These are phyloP conservation scores for Stylonectria norvegica DNA, from an alignment of 2,329 filamentous ascomycete species.

Conservation along the genomic window DNA sequence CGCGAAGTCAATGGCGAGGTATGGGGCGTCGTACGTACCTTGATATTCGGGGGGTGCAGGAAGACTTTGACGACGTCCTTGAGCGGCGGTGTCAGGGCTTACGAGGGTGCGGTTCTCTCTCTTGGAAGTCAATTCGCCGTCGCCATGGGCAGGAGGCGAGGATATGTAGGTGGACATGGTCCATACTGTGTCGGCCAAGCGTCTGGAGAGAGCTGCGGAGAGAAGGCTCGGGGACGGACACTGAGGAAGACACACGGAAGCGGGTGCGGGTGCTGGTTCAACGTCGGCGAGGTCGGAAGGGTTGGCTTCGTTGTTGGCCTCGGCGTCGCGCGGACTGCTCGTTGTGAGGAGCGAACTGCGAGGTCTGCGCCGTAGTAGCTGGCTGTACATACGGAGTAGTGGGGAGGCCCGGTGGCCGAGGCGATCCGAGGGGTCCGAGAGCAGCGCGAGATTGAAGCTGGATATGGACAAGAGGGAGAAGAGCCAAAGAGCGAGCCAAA, in stretches of 20 bases:
- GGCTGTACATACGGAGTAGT: conserved; percentile 11
- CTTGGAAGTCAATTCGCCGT: conserved; percentile 26
- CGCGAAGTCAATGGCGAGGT: too few relatives aligned
- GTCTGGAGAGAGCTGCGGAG: neutral
- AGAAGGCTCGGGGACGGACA: conserved; percentile 16
- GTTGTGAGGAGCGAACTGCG: conserved; percentile 11
- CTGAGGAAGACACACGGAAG: conserved; percentile 12
- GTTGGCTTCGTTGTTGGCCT: too few relatives aligned
- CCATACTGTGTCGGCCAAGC: conserved; percentile 31
- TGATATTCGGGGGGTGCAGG: conserved; percentile 28
- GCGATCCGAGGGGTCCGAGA: conserved; percentile 16
- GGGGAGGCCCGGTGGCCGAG: neutral
- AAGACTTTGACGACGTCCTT: conserved; percentile 20
- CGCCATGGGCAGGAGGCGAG: conserved; percentile 25
- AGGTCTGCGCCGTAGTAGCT: conserved; percentile 25
- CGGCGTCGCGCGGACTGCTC: too few relatives aligned
- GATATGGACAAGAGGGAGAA: too few relatives aligned
- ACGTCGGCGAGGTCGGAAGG: too few relatives aligned
- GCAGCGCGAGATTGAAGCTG: conserved; percentile 16
- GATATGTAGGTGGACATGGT: conserved; percentile 33
- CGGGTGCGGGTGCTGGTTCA: conserved; percentile 4
- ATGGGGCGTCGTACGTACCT: conserved; percentile 24
- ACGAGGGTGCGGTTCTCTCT: conserved; percentile 24
- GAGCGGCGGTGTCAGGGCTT: conserved; percentile 21
- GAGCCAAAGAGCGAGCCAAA: too few relatives aligned